phyloP scores from a whole-genome alignment of 2,329 filamentous ascomycete genomes.

The Aspergillus sp. region DNA sequence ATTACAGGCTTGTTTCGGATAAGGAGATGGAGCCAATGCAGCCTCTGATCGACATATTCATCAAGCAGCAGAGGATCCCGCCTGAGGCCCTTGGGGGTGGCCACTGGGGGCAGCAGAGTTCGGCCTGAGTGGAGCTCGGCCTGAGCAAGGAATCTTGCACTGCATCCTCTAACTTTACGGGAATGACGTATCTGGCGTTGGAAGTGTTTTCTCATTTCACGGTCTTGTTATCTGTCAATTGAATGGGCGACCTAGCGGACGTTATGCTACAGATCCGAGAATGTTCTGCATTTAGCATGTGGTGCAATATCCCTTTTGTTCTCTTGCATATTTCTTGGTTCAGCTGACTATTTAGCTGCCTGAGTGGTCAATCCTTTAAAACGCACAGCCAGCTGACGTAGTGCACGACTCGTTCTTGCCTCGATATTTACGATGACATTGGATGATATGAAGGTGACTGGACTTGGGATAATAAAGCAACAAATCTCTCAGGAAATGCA shows the following conservation, averaged over 20 bases:
- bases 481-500: too few relatives aligned
- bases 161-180: conserved; percentile 10
- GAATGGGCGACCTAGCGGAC: conserved; percentile 12
- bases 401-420: too few relatives aligned
- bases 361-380: neutral
- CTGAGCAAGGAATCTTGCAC: conserved; percentile 8
- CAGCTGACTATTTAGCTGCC: neutral
- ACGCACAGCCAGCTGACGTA: too few relatives aligned
- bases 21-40: conserved; percentile 95
- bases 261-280: conserved; percentile 14
- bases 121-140: conserved; percentile 15
- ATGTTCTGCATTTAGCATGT: conserved; percentile 28
- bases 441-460: too few relatives aligned
- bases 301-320: conserved; percentile 18
- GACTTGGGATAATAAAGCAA: too few relatives aligned
- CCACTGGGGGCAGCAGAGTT: conserved; percentile 32
- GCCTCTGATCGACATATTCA: conserved; percentile 84
- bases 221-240: conserved; percentile 12
- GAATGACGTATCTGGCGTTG: conserved; percentile 24
- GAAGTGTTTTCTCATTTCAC: conserved; percentile 15
- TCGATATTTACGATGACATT: too few relatives aligned
- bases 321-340: conserved; percentile 6
- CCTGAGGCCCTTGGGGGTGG: conserved; percentile 45
- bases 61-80: conserved; percentile 78
- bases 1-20: conserved; percentile 73